Conservation (phyloP, 805 yeast genomes). For the Myxozyma neotropica region DNA sequence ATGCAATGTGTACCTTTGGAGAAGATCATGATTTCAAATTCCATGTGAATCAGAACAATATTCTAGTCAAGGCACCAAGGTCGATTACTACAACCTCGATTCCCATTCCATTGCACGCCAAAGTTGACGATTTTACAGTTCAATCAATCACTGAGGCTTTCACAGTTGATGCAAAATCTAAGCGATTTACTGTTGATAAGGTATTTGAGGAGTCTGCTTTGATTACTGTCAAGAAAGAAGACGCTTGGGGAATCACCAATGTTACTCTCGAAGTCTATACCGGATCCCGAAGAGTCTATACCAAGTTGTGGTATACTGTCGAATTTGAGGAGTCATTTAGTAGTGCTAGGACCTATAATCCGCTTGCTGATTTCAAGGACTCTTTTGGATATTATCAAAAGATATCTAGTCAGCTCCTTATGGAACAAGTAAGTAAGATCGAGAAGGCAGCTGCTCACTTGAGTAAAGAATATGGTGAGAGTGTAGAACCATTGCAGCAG, state of each 20-base stretch:
- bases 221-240: slow-evolving; percentile 6
- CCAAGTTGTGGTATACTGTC: slow-evolving; percentile 14
- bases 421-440: no score
- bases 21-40: slow-evolving; percentile 5
- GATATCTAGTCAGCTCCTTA: neutral
- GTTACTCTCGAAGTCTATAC: slow-evolving; percentile 6
- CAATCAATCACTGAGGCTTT: slow-evolving; percentile 3
- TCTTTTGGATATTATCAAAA: neutral
- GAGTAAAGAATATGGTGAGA: neutral
- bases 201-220: slow-evolving; percentile 5
- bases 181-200: neutral
- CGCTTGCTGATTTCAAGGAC: neutral
- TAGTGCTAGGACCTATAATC: neutral
- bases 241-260: slow-evolving; percentile 25
- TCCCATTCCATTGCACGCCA: neutral
- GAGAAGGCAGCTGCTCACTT: no score
- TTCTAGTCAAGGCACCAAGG: slow-evolving; percentile 4
- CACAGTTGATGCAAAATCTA: neutral
- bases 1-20: neutral
- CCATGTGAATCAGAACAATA: slow-evolving; percentile 3
- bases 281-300: neutral
- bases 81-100: neutral
- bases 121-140: slow-evolving; percentile 2
- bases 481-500: neutral
- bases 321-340: neutral